Evolutionary conservation across 768 basidiomycete species (phyloP).

Genomic region (Coprinopsis sp.): DNA sequence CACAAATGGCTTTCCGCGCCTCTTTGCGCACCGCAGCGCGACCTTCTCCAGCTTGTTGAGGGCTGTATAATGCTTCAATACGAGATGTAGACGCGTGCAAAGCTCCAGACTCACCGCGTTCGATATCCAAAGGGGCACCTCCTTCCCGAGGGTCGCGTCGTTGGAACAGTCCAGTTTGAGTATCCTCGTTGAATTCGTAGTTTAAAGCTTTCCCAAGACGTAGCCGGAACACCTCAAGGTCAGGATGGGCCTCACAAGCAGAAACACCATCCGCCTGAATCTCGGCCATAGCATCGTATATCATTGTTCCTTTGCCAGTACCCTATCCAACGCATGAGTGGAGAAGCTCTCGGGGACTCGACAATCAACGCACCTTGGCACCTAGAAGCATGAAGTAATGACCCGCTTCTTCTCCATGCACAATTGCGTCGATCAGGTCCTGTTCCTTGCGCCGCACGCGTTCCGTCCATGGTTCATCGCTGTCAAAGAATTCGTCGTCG

Average conservation of each 20-base stretch:
- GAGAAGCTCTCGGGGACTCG: background rate
- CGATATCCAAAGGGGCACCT: conserved; percentile 12
- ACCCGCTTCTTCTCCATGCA: conserved; percentile 66
- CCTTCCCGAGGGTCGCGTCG: conserved; percentile 81
- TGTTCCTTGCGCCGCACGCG: conserved; percentile 74
- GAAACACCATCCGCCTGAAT: conserved; percentile 67
- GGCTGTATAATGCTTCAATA: conserved; percentile 32
- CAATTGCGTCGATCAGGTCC: conserved; percentile 69
- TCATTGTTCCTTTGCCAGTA: conserved; percentile 80
- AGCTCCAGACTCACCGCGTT: background rate
- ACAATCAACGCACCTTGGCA: conserved; percentile 49
- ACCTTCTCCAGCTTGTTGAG: conserved; percentile 85
- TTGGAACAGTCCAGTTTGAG: conserved; percentile 76
- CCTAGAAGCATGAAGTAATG: conserved; percentile 77
- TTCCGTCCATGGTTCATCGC: conserved; percentile 46
- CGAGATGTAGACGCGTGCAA: background rate
- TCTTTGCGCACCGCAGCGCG: conserved; percentile 57
- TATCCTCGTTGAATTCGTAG: conserved; percentile 83
- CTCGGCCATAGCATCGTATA: conserved; percentile 74
- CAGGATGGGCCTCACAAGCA: conserved; percentile 80
- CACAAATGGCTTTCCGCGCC: conserved; percentile 64
- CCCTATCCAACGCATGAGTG: conserved; percentile 38
- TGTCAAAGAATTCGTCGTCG: conserved; percentile 19
- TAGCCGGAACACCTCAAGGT: conserved; percentile 81
- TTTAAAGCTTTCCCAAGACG: conserved; percentile 83